phyloP scores from a whole-genome alignment of 306 rosid genomes.

The Cicer yamashitae region DNA sequence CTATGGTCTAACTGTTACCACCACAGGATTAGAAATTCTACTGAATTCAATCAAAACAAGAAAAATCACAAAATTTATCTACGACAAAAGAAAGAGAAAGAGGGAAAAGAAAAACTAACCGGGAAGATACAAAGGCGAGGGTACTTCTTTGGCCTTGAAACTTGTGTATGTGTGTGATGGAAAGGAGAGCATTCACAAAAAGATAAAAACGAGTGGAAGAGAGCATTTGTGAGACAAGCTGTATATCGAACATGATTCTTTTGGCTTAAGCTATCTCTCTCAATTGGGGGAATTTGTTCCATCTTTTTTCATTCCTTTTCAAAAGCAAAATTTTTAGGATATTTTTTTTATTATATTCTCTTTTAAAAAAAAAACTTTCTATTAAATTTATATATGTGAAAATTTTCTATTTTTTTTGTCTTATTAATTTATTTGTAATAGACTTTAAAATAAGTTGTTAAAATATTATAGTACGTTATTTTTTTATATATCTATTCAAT shows the following conservation, averaged over 20 bases:
- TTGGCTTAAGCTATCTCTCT: background rate
- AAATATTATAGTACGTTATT: too few relatives aligned
- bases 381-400: too few relatives aligned
- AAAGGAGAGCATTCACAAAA: background rate
- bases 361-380: too few relatives aligned
- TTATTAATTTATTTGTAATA: too few relatives aligned
- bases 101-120: constrained; percentile 3
- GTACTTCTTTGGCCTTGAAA: background rate
- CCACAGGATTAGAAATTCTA: background rate
- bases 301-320: constrained; percentile 11
- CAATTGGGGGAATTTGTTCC: constrained; percentile 21
- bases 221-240: background rate
- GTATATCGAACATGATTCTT: constrained; percentile 20
- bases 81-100: background rate
- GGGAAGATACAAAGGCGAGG: background rate
- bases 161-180: background rate
- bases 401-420: too few relatives aligned
- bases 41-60: constrained; percentile 2
- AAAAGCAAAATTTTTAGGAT: background rate
- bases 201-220: background rate
- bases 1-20: background rate
- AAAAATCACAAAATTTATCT: background rate
- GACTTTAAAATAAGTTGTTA: too few relatives aligned
- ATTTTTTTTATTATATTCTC: too few relatives aligned
- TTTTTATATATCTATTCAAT: too few relatives aligned